Conservation (phyloP, 2,329 filamentous ascomycete genomes). For the Pyrenochaeta sp. region DNA sequence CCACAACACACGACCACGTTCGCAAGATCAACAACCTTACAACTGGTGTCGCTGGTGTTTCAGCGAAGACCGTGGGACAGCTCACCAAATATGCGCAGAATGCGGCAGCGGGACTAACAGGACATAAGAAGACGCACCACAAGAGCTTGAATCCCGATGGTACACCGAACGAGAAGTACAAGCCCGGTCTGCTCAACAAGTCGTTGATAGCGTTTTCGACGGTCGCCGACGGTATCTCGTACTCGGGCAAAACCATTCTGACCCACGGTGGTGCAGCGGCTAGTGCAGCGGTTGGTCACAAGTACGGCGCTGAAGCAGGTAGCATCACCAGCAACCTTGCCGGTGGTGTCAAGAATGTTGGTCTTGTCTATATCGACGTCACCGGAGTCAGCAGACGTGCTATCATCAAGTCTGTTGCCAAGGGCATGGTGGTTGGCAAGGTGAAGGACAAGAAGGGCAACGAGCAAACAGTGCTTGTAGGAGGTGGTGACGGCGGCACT, state of each 20-base stretch:
- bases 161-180: constrained; percentile 70
- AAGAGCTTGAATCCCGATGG: constrained; percentile 76
- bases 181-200: constrained; percentile 94
- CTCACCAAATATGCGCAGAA: constrained; percentile 89
- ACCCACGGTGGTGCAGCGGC: constrained; percentile 79
- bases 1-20: constrained; percentile 82
- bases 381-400: constrained; percentile 89
- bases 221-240: constrained; percentile 90
- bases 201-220: constrained; percentile 96
- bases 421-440: constrained; percentile 88
- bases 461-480: constrained; percentile 70
- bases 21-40: constrained; percentile 92
- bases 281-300: constrained; percentile 85
- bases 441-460: constrained; percentile 79
- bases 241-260: constrained; percentile 81
- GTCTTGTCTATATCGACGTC: constrained; percentile 95
- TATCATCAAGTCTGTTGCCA: constrained; percentile 92
- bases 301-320: constrained; percentile 86
- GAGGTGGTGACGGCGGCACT: constrained; percentile 67
- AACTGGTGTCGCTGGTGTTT: constrained; percentile 77
- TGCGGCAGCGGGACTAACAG: constrained; percentile 77
- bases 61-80: constrained; percentile 85
- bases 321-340: constrained; percentile 77
- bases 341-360: constrained; percentile 93
- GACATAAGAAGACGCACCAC: constrained; percentile 65